phyloP scores from a whole-genome alignment of 495 filamentous ascomycete genomes.

The Penicillium daleae region DNA sequence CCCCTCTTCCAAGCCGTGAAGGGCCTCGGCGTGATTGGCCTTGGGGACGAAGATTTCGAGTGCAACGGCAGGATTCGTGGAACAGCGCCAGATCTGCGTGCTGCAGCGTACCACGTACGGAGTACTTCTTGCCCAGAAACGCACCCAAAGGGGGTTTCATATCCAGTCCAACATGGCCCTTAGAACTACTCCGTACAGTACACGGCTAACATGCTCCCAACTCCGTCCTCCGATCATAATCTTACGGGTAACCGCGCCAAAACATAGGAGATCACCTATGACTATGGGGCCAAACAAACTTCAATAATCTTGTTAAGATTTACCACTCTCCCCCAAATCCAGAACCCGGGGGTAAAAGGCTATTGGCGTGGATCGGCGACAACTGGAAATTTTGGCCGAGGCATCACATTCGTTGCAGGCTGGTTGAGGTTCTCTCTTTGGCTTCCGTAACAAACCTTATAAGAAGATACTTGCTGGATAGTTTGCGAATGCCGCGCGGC shows the following conservation, averaged over 20 bases:
- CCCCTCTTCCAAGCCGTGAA: neutral
- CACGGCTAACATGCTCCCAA: too few relatives aligned
- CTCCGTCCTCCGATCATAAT: neutral
- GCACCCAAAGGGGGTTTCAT: too few relatives aligned
- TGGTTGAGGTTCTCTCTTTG: neutral
- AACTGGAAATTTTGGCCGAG: constrained; percentile 9
- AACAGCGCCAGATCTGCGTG: neutral
- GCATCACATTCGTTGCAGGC: constrained; percentile 12
- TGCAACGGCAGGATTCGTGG: constrained; percentile 3
- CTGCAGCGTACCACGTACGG: neutral
- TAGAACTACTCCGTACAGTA: too few relatives aligned
- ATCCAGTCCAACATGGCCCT: too few relatives aligned
- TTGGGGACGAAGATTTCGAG: neutral
- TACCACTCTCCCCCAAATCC: neutral
- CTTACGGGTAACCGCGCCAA: neutral
- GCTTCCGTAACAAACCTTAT: neutral
- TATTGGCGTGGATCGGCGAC: neutral
- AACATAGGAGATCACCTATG: neutral
- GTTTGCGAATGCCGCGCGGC: neutral
- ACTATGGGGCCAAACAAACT: neutral
- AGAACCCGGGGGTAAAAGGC: neutral
- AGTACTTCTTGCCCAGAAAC: neutral
- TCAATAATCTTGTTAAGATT: neutral
- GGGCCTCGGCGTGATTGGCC: constrained; percentile 4
- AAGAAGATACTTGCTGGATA: neutral